Percentiles rank a stretch among this genome's conserved stretches.
These are phyloP conservation scores for Botrytis elliptica DNA, from an alignment of 2,329 filamentous ascomycete genomes.

Conservation along the genomic window DNA sequence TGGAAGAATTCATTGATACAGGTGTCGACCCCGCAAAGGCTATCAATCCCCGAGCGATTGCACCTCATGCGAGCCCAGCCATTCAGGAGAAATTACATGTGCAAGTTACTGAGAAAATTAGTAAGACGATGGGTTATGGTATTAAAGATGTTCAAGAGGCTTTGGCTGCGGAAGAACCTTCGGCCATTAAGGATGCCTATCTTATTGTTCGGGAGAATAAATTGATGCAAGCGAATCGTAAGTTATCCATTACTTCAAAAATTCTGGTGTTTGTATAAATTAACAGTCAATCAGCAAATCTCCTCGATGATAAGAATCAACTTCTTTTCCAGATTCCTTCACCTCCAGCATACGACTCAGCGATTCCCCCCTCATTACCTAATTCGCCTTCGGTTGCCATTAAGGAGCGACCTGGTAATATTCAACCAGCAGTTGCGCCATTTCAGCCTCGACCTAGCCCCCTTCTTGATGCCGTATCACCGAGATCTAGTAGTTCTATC, in stretches of 20 bases:
- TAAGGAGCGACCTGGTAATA: slow-evolving; percentile 18
- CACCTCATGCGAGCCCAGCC: slow-evolving; percentile 72
- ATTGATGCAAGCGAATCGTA: slow-evolving; percentile 91
- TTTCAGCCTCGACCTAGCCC: slow-evolving; percentile 29
- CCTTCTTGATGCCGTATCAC: slow-evolving; percentile 36
- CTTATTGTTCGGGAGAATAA: slow-evolving; percentile 98
- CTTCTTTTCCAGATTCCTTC: slow-evolving; percentile 54
- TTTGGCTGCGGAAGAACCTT: slow-evolving; percentile 86
- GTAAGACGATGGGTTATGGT: slow-evolving; percentile 96
- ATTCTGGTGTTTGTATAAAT: background rate
- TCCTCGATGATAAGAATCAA: slow-evolving; percentile 38
- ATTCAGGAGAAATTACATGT: slow-evolving; percentile 89
- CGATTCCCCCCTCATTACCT: slow-evolving; percentile 14
- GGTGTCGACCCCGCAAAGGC: slow-evolving; percentile 92
- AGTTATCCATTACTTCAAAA: slow-evolving; percentile 44
- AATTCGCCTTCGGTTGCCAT: slow-evolving; percentile 6
- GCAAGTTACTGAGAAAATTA: slow-evolving; percentile 90
- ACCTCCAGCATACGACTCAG: slow-evolving; percentile 50
- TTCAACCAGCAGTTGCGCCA: slow-evolving; percentile 12
- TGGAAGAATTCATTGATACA: slow-evolving; percentile 89
- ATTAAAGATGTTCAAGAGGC: slow-evolving; percentile 95
- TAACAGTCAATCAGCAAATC: slow-evolving; percentile 35
- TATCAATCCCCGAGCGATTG: slow-evolving; percentile 79
- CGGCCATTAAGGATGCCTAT: slow-evolving; percentile 98
- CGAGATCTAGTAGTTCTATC: slow-evolving; percentile 37